Evolutionary conservation across 768 basidiomycete genomes (phyloP).

Genomic region (Sporobolomyces phaffii): DNA sequence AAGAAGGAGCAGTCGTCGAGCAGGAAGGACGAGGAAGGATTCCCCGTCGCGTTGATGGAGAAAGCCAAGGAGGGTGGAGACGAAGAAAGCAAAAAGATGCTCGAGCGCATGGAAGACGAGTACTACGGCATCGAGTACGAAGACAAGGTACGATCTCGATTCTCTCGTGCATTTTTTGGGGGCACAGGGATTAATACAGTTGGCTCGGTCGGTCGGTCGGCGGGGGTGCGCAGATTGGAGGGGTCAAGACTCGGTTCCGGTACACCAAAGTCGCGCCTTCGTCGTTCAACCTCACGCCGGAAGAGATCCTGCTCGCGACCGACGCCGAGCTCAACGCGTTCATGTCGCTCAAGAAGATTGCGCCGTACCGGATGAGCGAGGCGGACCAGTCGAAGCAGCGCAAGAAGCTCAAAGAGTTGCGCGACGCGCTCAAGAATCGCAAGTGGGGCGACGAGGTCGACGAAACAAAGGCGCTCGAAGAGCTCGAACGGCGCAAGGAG

Average conservation of each 20-base stretch:
- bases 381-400: constrained; percentile 57
- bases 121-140: constrained; percentile 89
- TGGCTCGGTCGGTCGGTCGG: too few relatives aligned
- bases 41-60: constrained; percentile 35
- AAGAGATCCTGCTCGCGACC: constrained; percentile 81
- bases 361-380: constrained; percentile 63
- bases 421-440: constrained; percentile 41
- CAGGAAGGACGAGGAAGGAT: constrained; percentile 39
- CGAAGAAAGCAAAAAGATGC: constrained; percentile 70
- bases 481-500: constrained; percentile 45
- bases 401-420: constrained; percentile 51
- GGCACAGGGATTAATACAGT: too few relatives aligned
- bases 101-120: constrained; percentile 86
- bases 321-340: constrained; percentile 90
- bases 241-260: constrained; percentile 85
- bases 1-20: constrained; percentile 17
- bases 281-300: constrained; percentile 62
- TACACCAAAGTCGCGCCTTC: constrained; percentile 65
- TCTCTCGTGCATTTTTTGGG: too few relatives aligned
- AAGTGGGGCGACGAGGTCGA: constrained; percentile 47
- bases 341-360: constrained; percentile 79
- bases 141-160: constrained; percentile 54
- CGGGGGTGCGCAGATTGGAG: constrained; percentile 65
- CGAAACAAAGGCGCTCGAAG: constrained; percentile 37
- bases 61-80: constrained; percentile 47